Evolutionary conservation across 2,329 filamentous ascomycete species (phyloP).

Genomic region (Lachnellula subtilissima): DNA sequence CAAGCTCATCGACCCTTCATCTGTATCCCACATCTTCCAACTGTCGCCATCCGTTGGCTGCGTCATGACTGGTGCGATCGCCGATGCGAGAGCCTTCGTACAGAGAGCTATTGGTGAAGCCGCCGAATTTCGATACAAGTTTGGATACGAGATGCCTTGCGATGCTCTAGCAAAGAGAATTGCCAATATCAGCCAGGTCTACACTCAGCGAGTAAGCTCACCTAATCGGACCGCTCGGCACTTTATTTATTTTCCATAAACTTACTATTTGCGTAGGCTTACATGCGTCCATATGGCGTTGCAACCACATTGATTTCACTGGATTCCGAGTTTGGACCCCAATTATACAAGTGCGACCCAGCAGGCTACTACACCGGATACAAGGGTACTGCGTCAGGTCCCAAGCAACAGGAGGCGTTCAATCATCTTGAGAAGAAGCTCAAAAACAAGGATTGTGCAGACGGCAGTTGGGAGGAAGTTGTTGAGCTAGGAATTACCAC

Average conservation of each 20-base stretch:
- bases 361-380: slow-evolving; percentile 98
- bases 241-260: slow-evolving; percentile 13
- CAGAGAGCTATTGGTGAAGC: slow-evolving; percentile 92
- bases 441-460: slow-evolving; percentile 95
- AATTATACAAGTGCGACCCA: slow-evolving; percentile 97
- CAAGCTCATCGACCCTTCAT: slow-evolving; percentile 96
- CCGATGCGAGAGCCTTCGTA: slow-evolving; percentile 89
- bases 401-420: slow-evolving; percentile 97
- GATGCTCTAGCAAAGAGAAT: slow-evolving; percentile 94
- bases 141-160: slow-evolving; percentile 98
- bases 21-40: slow-evolving; percentile 95
- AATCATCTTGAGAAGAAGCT: slow-evolving; percentile 99
- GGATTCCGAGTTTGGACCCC: slow-evolving; percentile 86
- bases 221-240: slow-evolving; percentile 30
- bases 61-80: slow-evolving; percentile 98
- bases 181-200: slow-evolving; percentile 99
- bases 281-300: slow-evolving; percentile 96
- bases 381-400: slow-evolving; percentile 94
- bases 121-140: slow-evolving; percentile 97
- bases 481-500: slow-evolving; percentile 95
- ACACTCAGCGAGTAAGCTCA: slow-evolving; percentile 80
- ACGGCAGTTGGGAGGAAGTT: slow-evolving; percentile 93
- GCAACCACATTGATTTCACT: slow-evolving; percentile 92
- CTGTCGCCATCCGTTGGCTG: slow-evolving; percentile 94
- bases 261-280: slow-evolving; percentile 54